Evolutionary conservation across 2,329 filamentous ascomycete species (phyloP), one percentile per base, ranked within the genome.

Genomic region (Pyrenophora tritici-repentis): DNA sequence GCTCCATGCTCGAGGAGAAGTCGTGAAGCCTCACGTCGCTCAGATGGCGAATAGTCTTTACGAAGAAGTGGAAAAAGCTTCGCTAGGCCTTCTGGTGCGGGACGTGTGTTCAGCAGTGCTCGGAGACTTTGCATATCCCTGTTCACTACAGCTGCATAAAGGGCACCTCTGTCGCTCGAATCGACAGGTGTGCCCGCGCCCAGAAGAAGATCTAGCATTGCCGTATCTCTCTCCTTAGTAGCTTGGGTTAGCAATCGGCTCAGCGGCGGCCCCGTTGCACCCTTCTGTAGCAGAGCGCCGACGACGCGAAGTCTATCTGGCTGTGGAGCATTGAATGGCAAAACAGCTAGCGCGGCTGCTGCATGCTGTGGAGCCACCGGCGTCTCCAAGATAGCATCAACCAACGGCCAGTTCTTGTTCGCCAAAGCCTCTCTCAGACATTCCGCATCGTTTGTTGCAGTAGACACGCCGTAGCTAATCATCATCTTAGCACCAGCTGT

Each of bases 401-500:
- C 58, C 6, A 73, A 39, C 9, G 24, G 32, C 68, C 68, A 73
- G 38, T 71, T 72, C 2, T 56, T 57, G 20, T 68, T 65, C 2
- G 48, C 48, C 13, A 72, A 46, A 3, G 68, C 66, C 35, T 60
- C 55, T 36, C 52, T 57, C 3, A 73, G 52, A 43, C 66, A 70
- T 43, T 72, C 67, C 2, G 67, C 67, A 31, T 66, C 62, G 16
- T 72, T 67, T 6, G 59, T 45, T 7, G 54, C 47, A 10, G 67
- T 67, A 1, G 68, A 63, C 12, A 71, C 68, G 4, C 65, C 67
- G 42, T 69, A 60, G 10, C 54, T 60, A 31, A 73, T 49, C 56
- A 73, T 61, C 63, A 71, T 59, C 24, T 56, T 58, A n/a, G 68
- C 67, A 17, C 70, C 65, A 13, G 46, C 37, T 10, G 62, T 62